Evolutionary conservation across 495 filamentous ascomycete species (phyloP).

Genomic region (Penicillium parvum): DNA sequence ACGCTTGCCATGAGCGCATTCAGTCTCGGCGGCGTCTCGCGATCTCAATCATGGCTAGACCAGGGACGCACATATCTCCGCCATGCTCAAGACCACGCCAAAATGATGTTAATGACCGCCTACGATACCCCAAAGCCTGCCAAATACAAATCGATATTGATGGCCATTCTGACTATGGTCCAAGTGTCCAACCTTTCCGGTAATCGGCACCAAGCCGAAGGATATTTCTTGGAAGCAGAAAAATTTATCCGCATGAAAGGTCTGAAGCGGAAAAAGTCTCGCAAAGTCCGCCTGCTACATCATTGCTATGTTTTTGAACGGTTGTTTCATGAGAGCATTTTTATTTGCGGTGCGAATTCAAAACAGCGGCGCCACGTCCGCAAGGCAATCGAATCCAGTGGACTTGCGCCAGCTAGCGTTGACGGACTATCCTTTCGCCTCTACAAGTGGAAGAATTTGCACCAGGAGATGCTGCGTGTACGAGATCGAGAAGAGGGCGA

Average conservation of each 20-base stretch:
- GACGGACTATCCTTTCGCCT: conserved; percentile 23
- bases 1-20: conserved; percentile 24
- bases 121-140: conserved; percentile 16
- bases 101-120: conserved; percentile 12
- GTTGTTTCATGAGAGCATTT: conserved; percentile 29
- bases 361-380: conserved; percentile 10
- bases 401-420: conserved; percentile 15
- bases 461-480: conserved; percentile 22
- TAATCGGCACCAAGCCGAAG: conserved; percentile 13
- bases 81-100: conserved; percentile 16
- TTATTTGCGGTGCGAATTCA: conserved; percentile 17
- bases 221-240: conserved; percentile 24
- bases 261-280: conserved; percentile 20
- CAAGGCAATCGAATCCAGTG: conserved; percentile 14
- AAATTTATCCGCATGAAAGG: conserved; percentile 23
- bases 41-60: conserved; percentile 13
- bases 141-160: conserved; percentile 29
- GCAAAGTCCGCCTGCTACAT: conserved; percentile 26
- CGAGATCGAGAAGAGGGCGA: conserved; percentile 20
- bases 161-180: conserved; percentile 25
- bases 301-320: conserved; percentile 29
- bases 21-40: conserved; percentile 16
- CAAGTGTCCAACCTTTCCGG: conserved; percentile 17
- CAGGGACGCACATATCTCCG: conserved; percentile 17
- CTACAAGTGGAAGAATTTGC: conserved; percentile 16